Evolutionary conservation across 345 rosid genomes (phyloP).

Genomic region (Garcia nutans): DNA sequence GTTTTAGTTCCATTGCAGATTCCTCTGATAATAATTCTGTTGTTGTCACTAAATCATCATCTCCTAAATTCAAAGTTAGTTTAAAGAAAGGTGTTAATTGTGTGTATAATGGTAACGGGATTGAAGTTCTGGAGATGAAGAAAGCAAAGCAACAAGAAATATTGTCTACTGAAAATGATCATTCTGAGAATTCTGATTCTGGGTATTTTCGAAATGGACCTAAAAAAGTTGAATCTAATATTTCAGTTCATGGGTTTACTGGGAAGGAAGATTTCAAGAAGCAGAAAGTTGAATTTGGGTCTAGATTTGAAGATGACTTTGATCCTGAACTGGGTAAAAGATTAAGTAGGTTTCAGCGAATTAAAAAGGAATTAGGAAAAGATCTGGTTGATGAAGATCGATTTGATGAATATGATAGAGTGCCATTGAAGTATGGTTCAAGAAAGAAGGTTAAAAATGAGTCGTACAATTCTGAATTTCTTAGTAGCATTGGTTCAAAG

Average conservation of each 20-base stretch:
- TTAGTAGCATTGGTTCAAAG: slow-evolving; percentile 32
- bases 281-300: slow-evolving; percentile 31
- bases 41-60: slow-evolving; percentile 56
- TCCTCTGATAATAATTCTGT: slow-evolving; percentile 71
- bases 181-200: slow-evolving; percentile 65
- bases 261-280: slow-evolving; percentile 39
- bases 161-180: slow-evolving; percentile 34
- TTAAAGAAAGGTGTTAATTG: slow-evolving; percentile 34
- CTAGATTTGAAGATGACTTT: slow-evolving; percentile 38
- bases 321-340: slow-evolving; percentile 38
- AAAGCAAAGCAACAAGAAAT: slow-evolving; percentile 29
- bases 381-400: slow-evolving; percentile 21
- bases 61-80: slow-evolving; percentile 45
- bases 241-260: slow-evolving; percentile 47
- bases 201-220: slow-evolving; percentile 69
- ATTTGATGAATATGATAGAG: slow-evolving; percentile 34
- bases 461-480: slow-evolving; percentile 26
- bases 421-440: slow-evolving; percentile 39
- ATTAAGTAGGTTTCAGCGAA: slow-evolving; percentile 37
- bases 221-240: slow-evolving; percentile 53
- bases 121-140: slow-evolving; percentile 34
- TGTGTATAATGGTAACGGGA: slow-evolving; percentile 31
- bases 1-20: slow-evolving; percentile 51
- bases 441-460: slow-evolving; percentile 43
- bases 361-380: slow-evolving; percentile 33